These are phyloP conservation scores for Erigeron canadensis DNA, from an alignment of 129 eudicot species.

Conservation along the genomic window DNA sequence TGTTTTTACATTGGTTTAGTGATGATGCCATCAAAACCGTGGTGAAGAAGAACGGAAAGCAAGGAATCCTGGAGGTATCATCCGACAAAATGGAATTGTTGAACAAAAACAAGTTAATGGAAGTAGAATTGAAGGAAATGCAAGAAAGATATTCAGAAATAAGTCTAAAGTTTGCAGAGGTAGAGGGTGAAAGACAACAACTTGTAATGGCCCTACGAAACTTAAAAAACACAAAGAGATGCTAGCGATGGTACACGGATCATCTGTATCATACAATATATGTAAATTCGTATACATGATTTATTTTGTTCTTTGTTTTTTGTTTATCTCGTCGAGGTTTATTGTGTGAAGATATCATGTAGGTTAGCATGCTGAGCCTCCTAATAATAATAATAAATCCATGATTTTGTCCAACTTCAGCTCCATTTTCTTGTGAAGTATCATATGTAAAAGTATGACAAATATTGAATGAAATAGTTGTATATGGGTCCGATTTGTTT, in stretches of 20 bases:
- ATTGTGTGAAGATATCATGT: conserved; percentile 17
- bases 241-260: conserved; percentile 20
- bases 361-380: conserved; percentile 36
- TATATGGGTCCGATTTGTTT: not conserved
- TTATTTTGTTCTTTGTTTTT: conserved; percentile 6
- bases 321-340: not conserved
- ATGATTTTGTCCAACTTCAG: conserved; percentile 29
- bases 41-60: conserved; percentile 21
- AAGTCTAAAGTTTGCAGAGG: conserved; percentile 97
- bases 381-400: conserved; percentile 33
- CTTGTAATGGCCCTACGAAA: conserved; percentile 78
- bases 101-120: conserved; percentile 65
- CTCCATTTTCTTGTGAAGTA: conserved; percentile 7
- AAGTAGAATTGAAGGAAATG: conserved; percentile 82
- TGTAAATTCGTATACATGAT: conserved; percentile 51
- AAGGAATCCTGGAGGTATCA: conserved; percentile 27
- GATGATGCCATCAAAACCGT: conserved; percentile 16
- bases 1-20: conserved; percentile 36
- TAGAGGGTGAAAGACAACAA: conserved; percentile 91
- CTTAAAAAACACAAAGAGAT: conserved; percentile 63
- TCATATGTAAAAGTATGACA: conserved; percentile 11
- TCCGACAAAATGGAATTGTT: conserved; percentile 45
- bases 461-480: conserved; percentile 1
- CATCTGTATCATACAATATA: conserved; percentile 12
- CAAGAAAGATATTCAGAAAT: conserved; percentile 95